phyloP scores from a whole-genome alignment of 1,284 basidiomycete species.

The Schizophyllum commune region DNA sequence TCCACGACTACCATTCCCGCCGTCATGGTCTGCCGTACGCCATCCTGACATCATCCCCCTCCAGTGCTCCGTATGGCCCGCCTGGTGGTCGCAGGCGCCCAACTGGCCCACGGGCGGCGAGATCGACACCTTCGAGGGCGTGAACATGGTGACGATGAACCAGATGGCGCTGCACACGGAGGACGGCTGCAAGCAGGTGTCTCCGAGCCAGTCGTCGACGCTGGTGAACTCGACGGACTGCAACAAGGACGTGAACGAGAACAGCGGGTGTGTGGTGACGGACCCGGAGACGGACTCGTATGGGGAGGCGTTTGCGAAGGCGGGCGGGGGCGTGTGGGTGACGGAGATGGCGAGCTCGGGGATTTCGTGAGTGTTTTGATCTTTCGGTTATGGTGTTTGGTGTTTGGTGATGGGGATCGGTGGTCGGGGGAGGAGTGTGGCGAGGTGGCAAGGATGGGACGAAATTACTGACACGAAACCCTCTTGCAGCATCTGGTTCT shows the following conservation, averaged over 20 bases:
- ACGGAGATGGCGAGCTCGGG: conserved; percentile 60
- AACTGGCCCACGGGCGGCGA: conserved; percentile 62
- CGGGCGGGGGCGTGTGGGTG: conserved; percentile 65
- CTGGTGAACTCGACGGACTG: conserved; percentile 57
- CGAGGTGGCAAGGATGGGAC: too few species aligned
- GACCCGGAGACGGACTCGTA: conserved; percentile 50
- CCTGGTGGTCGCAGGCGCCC: conserved; percentile 56
- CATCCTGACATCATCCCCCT: conserved; percentile 2
- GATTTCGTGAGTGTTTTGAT: conserved; percentile 42
- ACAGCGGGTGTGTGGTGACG: conserved; percentile 55
- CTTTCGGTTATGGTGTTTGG: neutral
- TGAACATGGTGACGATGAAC: conserved; percentile 53
- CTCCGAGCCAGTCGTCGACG: conserved; percentile 40
- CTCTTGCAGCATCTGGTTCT: conserved; percentile 65
- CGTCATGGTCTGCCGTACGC: too few species aligned
- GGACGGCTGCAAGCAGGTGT: conserved; percentile 48
- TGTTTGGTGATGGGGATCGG: neutral
- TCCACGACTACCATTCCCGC: too few species aligned
- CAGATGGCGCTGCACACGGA: conserved; percentile 68
- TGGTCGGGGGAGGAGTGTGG: too few species aligned
- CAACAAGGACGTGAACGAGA: conserved; percentile 41
- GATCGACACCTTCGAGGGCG: conserved; percentile 73
- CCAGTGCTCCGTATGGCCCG: conserved; percentile 70
- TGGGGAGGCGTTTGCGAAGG: conserved; percentile 54
- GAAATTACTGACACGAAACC: neutral